These are phyloP conservation scores for Aspergillus steynii DNA, from an alignment of 495 filamentous ascomycete species.

Conservation along the genomic window DNA sequence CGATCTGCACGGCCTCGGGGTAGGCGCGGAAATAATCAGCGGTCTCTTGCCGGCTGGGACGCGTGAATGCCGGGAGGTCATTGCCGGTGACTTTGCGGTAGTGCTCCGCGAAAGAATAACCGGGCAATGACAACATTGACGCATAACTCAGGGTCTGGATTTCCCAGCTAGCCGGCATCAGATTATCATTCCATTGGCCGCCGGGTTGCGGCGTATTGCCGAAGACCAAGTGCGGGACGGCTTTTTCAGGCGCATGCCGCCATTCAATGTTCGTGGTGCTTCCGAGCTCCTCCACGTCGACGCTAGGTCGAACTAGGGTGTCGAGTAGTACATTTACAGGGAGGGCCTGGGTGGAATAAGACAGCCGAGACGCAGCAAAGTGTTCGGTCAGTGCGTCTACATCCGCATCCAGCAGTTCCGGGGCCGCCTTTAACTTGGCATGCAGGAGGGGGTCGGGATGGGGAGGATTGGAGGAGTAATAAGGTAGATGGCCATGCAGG, in stretches of 20 bases:
- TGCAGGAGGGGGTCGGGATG: slow-evolving; percentile 65
- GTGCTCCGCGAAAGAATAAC: slow-evolving; percentile 60
- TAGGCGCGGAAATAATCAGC: slow-evolving; percentile 60
- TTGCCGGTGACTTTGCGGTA: slow-evolving; percentile 42
- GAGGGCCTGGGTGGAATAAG: slow-evolving; percentile 65
- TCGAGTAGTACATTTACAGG: slow-evolving; percentile 66
- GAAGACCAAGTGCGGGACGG: slow-evolving; percentile 59
- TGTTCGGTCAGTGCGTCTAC: slow-evolving; percentile 55
- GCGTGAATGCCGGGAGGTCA: slow-evolving; percentile 51
- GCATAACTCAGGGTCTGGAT: slow-evolving; percentile 65
- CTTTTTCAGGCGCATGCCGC: slow-evolving; percentile 50
- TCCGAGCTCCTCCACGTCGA: slow-evolving; percentile 56
- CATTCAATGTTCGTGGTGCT: slow-evolving; percentile 56
- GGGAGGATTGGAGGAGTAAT: slow-evolving; percentile 51
- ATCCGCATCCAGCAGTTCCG: slow-evolving; percentile 49
- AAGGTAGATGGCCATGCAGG: slow-evolving; percentile 64
- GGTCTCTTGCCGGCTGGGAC: slow-evolving; percentile 59
- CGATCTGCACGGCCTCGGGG: slow-evolving; percentile 54
- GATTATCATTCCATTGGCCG: slow-evolving; percentile 66
- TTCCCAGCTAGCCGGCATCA: slow-evolving; percentile 54
- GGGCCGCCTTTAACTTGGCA: slow-evolving; percentile 46
- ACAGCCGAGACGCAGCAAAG: slow-evolving; percentile 60
- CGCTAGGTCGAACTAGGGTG: slow-evolving; percentile 63
- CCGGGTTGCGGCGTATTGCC: slow-evolving; percentile 55
- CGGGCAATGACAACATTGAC: slow-evolving; percentile 64